phyloP scores from a whole-genome alignment of 495 filamentous ascomycete genomes.

The Peziza echinospora region DNA sequence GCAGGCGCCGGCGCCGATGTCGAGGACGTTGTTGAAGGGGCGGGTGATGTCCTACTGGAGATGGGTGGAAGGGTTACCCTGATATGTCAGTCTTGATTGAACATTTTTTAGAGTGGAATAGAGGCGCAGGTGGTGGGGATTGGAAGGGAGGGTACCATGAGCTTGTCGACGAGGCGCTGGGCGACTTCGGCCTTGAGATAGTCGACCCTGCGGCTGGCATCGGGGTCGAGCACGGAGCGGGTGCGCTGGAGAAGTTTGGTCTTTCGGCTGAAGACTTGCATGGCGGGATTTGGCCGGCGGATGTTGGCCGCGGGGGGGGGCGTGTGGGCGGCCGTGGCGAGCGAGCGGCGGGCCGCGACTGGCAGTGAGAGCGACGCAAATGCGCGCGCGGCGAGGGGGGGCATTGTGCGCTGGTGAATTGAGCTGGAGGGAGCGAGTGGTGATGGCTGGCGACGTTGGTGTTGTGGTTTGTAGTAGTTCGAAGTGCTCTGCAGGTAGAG shows the following conservation, averaged over 20 bases:
- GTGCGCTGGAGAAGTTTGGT: conserved; percentile 82
- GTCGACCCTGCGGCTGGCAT: conserved; percentile 56
- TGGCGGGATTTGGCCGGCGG: conserved; percentile 26
- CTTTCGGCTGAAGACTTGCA: conserved; percentile 77
- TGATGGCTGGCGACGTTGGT: no score
- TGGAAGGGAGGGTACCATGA: conserved; percentile 36
- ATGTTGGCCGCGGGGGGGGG: conserved; percentile 7
- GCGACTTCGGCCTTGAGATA: conserved; percentile 89
- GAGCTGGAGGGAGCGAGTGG: no score
- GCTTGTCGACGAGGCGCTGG: conserved; percentile 57
- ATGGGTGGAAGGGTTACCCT: not conserved
- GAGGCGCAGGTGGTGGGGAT: not conserved
- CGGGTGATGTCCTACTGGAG: conserved; percentile 65
- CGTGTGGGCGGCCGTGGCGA: conserved; percentile 9
- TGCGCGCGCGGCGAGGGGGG: not conserved
- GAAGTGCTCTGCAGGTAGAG: not conserved
- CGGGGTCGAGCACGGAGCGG: conserved; percentile 48
- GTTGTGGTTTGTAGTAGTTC: no score
- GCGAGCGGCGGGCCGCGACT: conserved; percentile 2
- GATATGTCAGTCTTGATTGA: no score
- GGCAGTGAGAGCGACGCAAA: not conserved
- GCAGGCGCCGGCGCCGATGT: conserved; percentile 87
- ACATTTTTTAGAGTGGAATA: no score
- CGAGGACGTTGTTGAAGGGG: conserved; percentile 60
- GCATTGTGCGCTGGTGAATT: not conserved